Evolutionary conservation across 768 basidiomycete species (phyloP), one percentile per base, ranked within the genome.

Genomic region (Fomitopsis serialis): DNA sequence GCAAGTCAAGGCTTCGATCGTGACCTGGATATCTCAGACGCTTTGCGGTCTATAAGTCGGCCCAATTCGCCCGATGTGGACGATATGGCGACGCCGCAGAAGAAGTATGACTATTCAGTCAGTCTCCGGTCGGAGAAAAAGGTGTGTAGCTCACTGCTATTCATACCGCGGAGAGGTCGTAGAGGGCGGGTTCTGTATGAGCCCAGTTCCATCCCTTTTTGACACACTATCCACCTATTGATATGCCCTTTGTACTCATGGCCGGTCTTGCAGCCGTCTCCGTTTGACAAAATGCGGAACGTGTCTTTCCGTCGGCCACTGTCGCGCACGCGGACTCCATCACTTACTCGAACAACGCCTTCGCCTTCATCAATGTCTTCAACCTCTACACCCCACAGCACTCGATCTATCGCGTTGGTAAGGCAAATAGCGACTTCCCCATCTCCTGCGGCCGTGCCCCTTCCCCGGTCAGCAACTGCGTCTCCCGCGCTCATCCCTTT

Each of bases 361-460:
- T 67, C 66, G 1, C 60, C 61, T 2, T 54, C 61, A 3, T 71
- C 70, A 1, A 60, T 63, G 7, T 58, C 61, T 5, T 61, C 64
- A 12, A 57, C 68, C 54, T 65, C 66, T 4, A 70, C 67, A 0
- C 69, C 67, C 22, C 75, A 73, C 12, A 85, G 82, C 54, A 76
- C 68, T 52, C 71, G 70, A 37, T 84, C 83, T 3, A 55, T 74
- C 7, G 53, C 40, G 4, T 58, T 76, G 37, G 66, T 72, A 36
- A 65, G 62, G 5, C 77, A 75, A 3, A 53, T 56, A 19, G 61
- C 66, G 44, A 61, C 67, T n/a, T 72, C 65, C 21, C 81, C 82
- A 3, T 80, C 82, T 1, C 62, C 70, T 19, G 69, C 76, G n/a
- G 75, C 76, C 10, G 63, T 80, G 29, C 79, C 81, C 13, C 71